Evolutionary conservation across 768 basidiomycete species (phyloP), one percentile per base, ranked within the genome.

Genomic region (Kwoniella pini): DNA sequence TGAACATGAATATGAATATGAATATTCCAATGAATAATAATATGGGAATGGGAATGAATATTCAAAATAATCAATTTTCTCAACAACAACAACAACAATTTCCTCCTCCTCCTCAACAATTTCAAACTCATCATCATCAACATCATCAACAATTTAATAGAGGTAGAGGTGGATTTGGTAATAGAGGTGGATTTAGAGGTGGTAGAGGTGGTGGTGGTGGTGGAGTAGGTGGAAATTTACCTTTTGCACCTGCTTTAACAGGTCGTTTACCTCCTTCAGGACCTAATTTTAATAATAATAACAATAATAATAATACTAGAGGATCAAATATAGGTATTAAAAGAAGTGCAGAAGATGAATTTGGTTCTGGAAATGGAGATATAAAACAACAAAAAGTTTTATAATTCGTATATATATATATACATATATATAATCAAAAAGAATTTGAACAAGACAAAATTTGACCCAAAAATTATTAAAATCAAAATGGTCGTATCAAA

Each of bases 1-100:
- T 30, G 38, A 60, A 40, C 54, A 65, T 53, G 54, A 60, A 53
- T 27, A 49, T 56, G 53, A 44, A 49, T n/a, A 58, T 56, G 66
- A 50, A 30, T 10, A 38, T 33, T 22, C 21, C n/a, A 17, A 42
- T 57, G 57, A 7, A 36, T 7, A 36, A 36, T 36, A 15, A 15
- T 36, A 36, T 7, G 7, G 60, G 63, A 2, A 36, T 28, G 19
- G 28, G 27, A 40, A 30, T 15, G 30, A 42, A 42, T 9, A 54
- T 33, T 4, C 33, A 40, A 24, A 19, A 38, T 6, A 31, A 38
- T 24, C 39, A 43, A 30, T 31, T 13, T 21, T 31, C 27, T 26
- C 39, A 40, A 26, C 53, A 40, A 31, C 54, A 55, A 11, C 54
- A 55, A 45, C 54, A 55, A 21, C 33, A 31, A 24, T 39, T 39